Percentiles rank a stretch among this genome's conserved stretches.
phyloP scores from a whole-genome alignment of 306 rosid species.

The Canavalia gladiata region DNA sequence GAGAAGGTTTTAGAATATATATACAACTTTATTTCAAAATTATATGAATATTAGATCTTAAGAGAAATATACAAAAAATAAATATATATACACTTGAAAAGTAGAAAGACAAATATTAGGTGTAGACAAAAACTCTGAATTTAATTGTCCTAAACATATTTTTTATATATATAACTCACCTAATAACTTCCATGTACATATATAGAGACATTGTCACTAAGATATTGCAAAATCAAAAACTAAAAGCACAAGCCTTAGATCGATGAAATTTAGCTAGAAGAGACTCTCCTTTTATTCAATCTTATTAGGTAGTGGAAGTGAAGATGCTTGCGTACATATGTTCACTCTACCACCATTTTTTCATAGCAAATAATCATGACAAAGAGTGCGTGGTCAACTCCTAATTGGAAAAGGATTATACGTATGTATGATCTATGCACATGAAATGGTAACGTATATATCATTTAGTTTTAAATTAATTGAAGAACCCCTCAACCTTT shows the following conservation, averaged over 20 bases:
- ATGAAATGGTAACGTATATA: background rate
- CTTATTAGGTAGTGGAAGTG: conserved; percentile 48
- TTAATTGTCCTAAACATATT: background rate
- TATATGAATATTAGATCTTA: no score
- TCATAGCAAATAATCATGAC: conserved; percentile 37
- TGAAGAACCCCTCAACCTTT: conserved; percentile 12
- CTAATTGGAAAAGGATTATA: conserved; percentile 3
- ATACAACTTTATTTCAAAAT: no score
- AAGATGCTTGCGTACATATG: conserved; percentile 37
- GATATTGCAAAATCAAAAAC: background rate
- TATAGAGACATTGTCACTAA: background rate
- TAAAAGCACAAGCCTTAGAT: no score
- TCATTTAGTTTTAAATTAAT: conserved; percentile 27
- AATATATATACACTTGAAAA: no score
- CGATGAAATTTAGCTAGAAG: conserved; percentile 10
- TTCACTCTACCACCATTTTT: background rate
- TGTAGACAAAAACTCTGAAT: background rate
- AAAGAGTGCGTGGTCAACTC: conserved; percentile 35
- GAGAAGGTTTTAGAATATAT: no score
- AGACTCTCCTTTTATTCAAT: conserved; percentile 27
- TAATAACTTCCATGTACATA: background rate
- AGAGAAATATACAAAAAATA: no score
- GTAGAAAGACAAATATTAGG: no score
- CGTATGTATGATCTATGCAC: background rate
- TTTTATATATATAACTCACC: background rate